A percentile compares a stretch with the other conserved stretches of the same genome.
Conservation (phyloP, 805 yeast genomes). For the Candida maesae region DNA sequence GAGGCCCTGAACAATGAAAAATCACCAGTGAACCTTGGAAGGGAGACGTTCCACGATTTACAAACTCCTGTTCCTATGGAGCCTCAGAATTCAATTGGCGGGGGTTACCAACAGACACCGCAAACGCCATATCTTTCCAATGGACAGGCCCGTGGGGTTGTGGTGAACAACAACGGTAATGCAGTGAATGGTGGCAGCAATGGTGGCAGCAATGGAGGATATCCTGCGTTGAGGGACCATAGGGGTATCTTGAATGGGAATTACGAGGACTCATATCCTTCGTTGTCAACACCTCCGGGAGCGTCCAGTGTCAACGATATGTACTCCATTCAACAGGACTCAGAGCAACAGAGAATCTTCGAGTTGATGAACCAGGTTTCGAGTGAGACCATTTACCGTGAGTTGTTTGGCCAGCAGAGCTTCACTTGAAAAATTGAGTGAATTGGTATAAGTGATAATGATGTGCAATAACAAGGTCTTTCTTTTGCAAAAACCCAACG, state of each 20-base stretch:
- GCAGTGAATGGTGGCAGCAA: not conserved
- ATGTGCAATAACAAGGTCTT: no score
- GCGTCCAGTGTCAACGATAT: not conserved
- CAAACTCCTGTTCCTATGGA: conserved; percentile 13
- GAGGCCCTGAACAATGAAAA: conserved; percentile 22
- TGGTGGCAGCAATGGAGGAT: not conserved
- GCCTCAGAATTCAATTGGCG: conserved; percentile 6
- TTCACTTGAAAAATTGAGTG: conserved; percentile 4
- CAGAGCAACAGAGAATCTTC: conserved; percentile 52
- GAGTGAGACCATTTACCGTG: conserved; percentile 64
- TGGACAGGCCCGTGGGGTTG: no score
- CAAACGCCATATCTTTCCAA: no score
- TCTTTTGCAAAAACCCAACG: no score
- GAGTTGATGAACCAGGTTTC: conserved; percentile 60
- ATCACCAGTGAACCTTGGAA: conserved; percentile 13
- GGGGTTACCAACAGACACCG: not conserved
- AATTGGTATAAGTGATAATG: not conserved
- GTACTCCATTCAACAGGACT: conserved; percentile 15
- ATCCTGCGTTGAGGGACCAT: conserved; percentile 8
- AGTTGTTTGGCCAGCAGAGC: conserved; percentile 41
- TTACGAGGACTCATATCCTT: conserved; percentile 21
- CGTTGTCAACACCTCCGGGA: conserved; percentile 23
- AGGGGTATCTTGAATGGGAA: conserved; percentile 1
- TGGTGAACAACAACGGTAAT: no score
- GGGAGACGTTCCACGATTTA: conserved; percentile 14